These are phyloP conservation scores for Neonectria ditissima DNA, from an alignment of 2,329 filamentous ascomycete species.

Conservation along the genomic window DNA sequence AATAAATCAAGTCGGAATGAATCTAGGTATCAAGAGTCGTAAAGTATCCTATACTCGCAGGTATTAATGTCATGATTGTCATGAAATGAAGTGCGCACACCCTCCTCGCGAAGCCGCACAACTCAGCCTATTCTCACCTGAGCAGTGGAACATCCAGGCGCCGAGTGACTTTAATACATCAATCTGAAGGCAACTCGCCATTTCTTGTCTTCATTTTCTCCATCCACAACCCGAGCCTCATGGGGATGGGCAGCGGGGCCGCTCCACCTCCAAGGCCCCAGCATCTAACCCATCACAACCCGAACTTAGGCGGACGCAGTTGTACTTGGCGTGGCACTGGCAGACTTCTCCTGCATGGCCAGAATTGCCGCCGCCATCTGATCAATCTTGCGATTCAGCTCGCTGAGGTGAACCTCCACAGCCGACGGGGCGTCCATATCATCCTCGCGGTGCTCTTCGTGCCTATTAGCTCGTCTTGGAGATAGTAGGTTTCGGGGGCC, in stretches of 20 bases:
- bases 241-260: neutral
- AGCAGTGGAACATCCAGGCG: neutral
- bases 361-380: constrained; percentile 65
- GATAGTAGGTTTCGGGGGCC: constrained; percentile 35
- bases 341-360: constrained; percentile 57
- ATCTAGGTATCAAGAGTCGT: neutral
- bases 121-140: neutral
- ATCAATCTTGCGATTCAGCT: constrained; percentile 69
- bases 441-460: constrained; percentile 46
- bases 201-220: neutral
- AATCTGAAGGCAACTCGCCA: neutral
- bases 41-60: neutral
- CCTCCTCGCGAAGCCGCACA: neutral
- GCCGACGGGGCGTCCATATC: constrained; percentile 54
- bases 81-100: neutral
- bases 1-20: neutral
- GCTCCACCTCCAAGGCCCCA: constrained; percentile 7
- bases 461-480: constrained; percentile 31
- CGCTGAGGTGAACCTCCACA: constrained; percentile 64
- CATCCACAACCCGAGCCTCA: neutral
- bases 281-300: neutral
- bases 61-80: neutral
- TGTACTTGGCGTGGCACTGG: constrained; percentile 28
- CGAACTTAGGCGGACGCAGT: constrained; percentile 19
- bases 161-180: neutral